Base-by-base conservation (phyloP, 495 filamentous ascomycete genomes). In the Bombardia bombarda region DNA sequence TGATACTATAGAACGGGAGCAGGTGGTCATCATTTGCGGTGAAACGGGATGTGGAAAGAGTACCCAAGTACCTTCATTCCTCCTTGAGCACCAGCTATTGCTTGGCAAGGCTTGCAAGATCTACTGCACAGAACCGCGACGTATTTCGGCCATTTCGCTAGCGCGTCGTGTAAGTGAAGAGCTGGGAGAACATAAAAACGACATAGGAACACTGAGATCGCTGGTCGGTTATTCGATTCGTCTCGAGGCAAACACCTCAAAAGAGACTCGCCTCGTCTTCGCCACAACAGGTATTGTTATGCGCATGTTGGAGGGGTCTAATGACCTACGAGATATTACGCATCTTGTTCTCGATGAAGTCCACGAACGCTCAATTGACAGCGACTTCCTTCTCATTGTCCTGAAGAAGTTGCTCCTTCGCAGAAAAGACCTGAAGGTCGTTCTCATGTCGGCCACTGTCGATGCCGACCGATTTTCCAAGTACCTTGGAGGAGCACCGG, bases 31-130 rank as follows among this genome's bases (percentile, higher is more conserved):
- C 42, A 74, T 96, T 24, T 95, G 88, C 56, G 90, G 90, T 51
- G 92, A 97, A 65, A 98, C 92, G 12, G 92, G 92, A 55, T 95
- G 81, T 64, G 92, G 92, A 41, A 98, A 98, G 70, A 95, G 88
- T 66, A 98, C 92, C 0, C 92, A 98, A 58, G 84, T 95, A 4
- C 92, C 92, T 19, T 80, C 88, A 2, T 98, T 87, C 58, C 78
- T 98, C 16, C 67, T 98, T 1, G 92, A 98, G 52, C 76, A 93
- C 47, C 83, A 95, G 53, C 75, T 98, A 49, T 77, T 78, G 10
- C 69, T 80, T 33, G 89, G 89, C 7, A 84, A 79, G 28, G 66
- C 74, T 12, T 96, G 90, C 66, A 96, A 90, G 57, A 80, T 98
- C 14, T 96, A 90, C 60, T 93, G 90, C 56, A 95, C 92, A 0